phyloP scores from a whole-genome alignment of 768 basidiomycete genomes.

The Agrocybe praecox region DNA sequence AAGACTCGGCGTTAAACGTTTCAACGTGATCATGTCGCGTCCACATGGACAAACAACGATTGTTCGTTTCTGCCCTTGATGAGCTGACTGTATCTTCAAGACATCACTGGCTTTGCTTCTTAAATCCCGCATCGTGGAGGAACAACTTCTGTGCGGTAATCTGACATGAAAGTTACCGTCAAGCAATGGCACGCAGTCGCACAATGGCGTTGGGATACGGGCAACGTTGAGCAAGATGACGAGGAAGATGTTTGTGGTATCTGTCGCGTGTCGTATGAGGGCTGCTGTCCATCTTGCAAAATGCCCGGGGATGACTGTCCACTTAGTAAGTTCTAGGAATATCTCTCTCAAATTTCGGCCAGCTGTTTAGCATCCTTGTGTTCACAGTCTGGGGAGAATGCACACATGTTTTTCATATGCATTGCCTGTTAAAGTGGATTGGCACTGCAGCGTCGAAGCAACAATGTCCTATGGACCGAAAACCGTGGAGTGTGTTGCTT shows the following conservation, averaged over 20 bases:
- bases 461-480: slow-evolving; percentile 98
- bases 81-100: neutral
- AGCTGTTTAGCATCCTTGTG: neutral
- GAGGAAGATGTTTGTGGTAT: slow-evolving; percentile 78
- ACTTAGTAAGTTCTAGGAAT: slow-evolving; percentile 15
- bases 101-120: no score
- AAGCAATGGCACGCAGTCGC: slow-evolving; percentile 90
- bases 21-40: neutral
- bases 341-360: no score
- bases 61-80: neutral
- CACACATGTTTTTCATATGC: slow-evolving; percentile 98
- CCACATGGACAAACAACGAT: neutral
- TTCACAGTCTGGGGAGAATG: slow-evolving; percentile 96
- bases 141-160: neutral
- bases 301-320: slow-evolving; percentile 83
- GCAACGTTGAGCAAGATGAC: slow-evolving; percentile 36
- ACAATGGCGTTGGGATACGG: slow-evolving; percentile 47
- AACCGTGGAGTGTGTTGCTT: slow-evolving; percentile 78
- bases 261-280: slow-evolving; percentile 90
- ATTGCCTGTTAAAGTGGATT: slow-evolving; percentile 97
- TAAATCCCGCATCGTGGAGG: no score
- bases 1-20: neutral
- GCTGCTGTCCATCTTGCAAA: slow-evolving; percentile 95
- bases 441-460: slow-evolving; percentile 87
- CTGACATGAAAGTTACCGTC: slow-evolving; percentile 74